phyloP scores from a whole-genome alignment of 1,284 basidiomycete species.

The Ustilago sp. region DNA sequence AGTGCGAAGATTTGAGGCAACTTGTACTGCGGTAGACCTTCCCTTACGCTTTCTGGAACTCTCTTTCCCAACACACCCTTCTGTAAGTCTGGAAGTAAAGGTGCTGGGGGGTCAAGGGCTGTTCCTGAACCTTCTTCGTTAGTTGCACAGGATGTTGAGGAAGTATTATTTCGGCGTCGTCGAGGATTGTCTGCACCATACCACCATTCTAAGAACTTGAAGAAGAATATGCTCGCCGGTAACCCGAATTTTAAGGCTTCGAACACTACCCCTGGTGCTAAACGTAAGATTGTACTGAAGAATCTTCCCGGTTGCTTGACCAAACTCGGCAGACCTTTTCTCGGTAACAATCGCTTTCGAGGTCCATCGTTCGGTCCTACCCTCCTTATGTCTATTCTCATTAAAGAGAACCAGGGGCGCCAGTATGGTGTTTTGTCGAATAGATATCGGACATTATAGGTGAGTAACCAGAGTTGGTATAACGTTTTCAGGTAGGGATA shows the following conservation, averaged over 20 bases:
- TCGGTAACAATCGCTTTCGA: slow-evolving; percentile 37
- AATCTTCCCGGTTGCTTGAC: slow-evolving; percentile 45
- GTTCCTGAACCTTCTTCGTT: slow-evolving; percentile 15
- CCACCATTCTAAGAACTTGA: slow-evolving; percentile 99
- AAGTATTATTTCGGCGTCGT: slow-evolving; percentile 41
- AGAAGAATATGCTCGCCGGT: slow-evolving; percentile 91
- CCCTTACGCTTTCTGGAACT: neutral
- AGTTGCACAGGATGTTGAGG: slow-evolving; percentile 70
- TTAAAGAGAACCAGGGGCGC: slow-evolving; percentile 88
- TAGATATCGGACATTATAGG: slow-evolving; percentile 85
- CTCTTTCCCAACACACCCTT: slow-evolving; percentile 1
- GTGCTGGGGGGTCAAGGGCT: slow-evolving; percentile 22
- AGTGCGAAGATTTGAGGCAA: slow-evolving; percentile 31
- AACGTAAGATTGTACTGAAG: slow-evolving; percentile 24
- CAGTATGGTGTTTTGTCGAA: slow-evolving; percentile 89
- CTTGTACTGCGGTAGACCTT: slow-evolving; percentile 21
- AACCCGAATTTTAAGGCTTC: slow-evolving; percentile 79
- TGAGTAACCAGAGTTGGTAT: slow-evolving; percentile 84
- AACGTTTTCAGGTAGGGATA: slow-evolving; percentile 86
- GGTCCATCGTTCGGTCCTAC: slow-evolving; percentile 72
- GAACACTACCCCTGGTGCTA: slow-evolving; percentile 53
- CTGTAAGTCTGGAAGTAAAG: slow-evolving; percentile 20
- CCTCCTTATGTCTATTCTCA: slow-evolving; percentile 84
- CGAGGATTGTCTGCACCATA: slow-evolving; percentile 90
- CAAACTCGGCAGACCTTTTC: slow-evolving; percentile 44